phyloP scores from a whole-genome alignment of 345 rosid genomes.

The Euphorbia pulcherrima region DNA sequence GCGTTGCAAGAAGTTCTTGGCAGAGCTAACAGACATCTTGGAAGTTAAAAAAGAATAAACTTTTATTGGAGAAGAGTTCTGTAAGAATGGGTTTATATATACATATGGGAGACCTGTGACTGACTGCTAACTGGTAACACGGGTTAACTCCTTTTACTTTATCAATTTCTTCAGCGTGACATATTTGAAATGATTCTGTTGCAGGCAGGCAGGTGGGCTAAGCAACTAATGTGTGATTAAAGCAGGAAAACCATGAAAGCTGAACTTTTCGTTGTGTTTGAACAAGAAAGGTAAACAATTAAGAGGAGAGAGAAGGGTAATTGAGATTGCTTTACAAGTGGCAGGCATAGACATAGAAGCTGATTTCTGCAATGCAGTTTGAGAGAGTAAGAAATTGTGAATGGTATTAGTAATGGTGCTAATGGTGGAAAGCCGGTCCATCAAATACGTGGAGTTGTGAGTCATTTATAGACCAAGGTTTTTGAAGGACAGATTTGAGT shows the following conservation, averaged over 20 bases:
- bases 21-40: slow-evolving; percentile 53
- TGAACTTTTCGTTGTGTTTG: slow-evolving; percentile 31
- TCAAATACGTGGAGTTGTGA: slow-evolving; percentile 50
- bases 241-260: slow-evolving; percentile 26
- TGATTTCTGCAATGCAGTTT: slow-evolving; percentile 40
- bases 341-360: slow-evolving; percentile 67
- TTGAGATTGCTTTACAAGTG: slow-evolving; percentile 43
- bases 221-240: slow-evolving; percentile 39
- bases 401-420: slow-evolving; percentile 28
- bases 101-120: slow-evolving; percentile 43
- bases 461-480: slow-evolving; percentile 41
- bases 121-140: slow-evolving; percentile 42
- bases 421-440: slow-evolving; percentile 59
- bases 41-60: slow-evolving; percentile 12
- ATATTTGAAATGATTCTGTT: slow-evolving; percentile 27
- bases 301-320: slow-evolving; percentile 20
- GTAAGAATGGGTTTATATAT: slow-evolving; percentile 35
- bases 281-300: slow-evolving; percentile 34
- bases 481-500: slow-evolving; percentile 46
- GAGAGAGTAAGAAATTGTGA: slow-evolving; percentile 23
- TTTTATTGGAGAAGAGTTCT: slow-evolving; percentile 27
- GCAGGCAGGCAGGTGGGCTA: slow-evolving; percentile 33
- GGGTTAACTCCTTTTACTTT: slow-evolving; percentile 37
- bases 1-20: slow-evolving; percentile 65
- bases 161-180: slow-evolving; percentile 24